Base-by-base conservation (phyloP, 352 stramenopile genomes). In the Pythium scleroteichum region DNA sequence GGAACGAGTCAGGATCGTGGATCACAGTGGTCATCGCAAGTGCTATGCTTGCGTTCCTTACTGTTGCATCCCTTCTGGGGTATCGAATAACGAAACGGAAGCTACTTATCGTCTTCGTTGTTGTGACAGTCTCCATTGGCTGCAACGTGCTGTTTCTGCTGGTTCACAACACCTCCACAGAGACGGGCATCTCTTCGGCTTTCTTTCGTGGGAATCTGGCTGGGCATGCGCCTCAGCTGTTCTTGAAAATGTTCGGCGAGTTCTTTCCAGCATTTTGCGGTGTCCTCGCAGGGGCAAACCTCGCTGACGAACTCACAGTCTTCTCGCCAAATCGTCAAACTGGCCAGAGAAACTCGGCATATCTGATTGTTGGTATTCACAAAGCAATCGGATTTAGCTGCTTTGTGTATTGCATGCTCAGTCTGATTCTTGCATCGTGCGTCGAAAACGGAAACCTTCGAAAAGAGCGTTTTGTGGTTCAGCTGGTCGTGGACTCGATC, bases 191-290 rank as follows among this genome's bases (percentile, higher is more conserved):
- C 24, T 77, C 69, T 0, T 50, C 58, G 16, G 17, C 3, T 2
- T 64, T 69, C n/a, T 46, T 85, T 17, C 40, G 32, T 7, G 51
- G 72, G 7, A 85, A 85, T 58, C 26, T 70, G 2, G 16, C 35
- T 2, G 59, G 63, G 3, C 53, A 62, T 22, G 40, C 47, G 3
- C 59, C 60, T 2, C 47, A 63, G 4, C 47, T 56, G 14, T 23
- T 78, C 29, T 20, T 75, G 2, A 62, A 67, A n/a, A 74, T 73
- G 63, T 81, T 85, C 26, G 26, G 60, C 12, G 70, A 56, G 47
- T 80, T 82, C 27, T 82, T 82, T 33, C 69, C 76, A 0, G 69
- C 64, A 4, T 85, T 82, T 48, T 76, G 69, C 22, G 73, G 73
- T 5, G 69, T 82, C 0, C 55, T 85, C 17, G 73, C 66, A 0